phyloP scores from a whole-genome alignment of 169 alveolate genomes.

The Blepharisma undulans region DNA sequence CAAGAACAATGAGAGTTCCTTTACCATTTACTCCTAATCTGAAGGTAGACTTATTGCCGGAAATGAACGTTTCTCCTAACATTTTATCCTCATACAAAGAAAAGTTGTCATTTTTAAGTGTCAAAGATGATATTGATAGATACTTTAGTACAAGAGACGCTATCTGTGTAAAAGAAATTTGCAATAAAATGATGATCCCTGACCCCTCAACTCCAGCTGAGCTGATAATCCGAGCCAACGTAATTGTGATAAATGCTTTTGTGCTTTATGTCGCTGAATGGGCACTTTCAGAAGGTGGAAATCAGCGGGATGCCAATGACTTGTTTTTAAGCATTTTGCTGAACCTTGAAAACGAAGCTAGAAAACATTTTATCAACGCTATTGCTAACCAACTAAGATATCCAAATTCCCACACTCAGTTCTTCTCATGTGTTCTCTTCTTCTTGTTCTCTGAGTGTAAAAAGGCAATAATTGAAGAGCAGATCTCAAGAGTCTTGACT shows the following conservation, averaged over 20 bases:
- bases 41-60: constrained; percentile 90
- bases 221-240: constrained; percentile 71
- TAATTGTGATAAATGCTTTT: constrained; percentile 78
- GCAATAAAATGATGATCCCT: constrained; percentile 57
- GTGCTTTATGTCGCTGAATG: constrained; percentile 76
- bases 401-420: constrained; percentile 95
- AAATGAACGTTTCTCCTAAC: constrained; percentile 86
- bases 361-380: constrained; percentile 89
- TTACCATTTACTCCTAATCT: constrained; percentile 91
- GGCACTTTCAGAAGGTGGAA: constrained; percentile 20
- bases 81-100: constrained; percentile 59
- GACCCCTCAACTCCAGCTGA: constrained; percentile 59
- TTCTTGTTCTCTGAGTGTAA: constrained; percentile 83
- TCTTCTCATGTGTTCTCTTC: constrained; percentile 86
- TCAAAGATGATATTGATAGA: constrained; percentile 51
- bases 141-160: constrained; percentile 41
- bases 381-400: constrained; percentile 94
- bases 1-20: constrained; percentile 91
- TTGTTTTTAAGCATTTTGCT: neutral
- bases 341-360: constrained; percentile 70
- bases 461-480: constrained; percentile 88
- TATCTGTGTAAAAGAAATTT: constrained; percentile 41
- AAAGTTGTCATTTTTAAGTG: constrained; percentile 12
- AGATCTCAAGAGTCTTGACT: constrained; percentile 91
- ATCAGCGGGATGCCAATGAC: constrained; percentile 15